Base-by-base conservation (phyloP, 108 stramenopile species). In the Fistulifera pelliculosa region DNA sequence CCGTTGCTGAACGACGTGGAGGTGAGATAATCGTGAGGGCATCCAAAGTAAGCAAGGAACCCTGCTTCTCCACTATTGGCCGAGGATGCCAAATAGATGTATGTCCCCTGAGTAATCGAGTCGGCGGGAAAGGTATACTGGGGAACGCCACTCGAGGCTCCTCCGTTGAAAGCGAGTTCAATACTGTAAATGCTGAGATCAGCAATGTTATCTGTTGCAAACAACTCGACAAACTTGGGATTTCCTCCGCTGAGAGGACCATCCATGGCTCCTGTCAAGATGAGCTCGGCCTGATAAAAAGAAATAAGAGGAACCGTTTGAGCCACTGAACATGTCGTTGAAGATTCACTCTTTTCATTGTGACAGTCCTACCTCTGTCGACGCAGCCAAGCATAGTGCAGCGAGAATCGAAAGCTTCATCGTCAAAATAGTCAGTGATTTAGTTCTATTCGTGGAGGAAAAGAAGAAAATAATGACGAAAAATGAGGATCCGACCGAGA, bases 111-210 rank as follows among this genome's bases (percentile, higher is more conserved):
- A 17, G 48, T 11, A 18, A 42, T 47, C 23, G 49, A 54, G 1
- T 27, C 56, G 1, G 62, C 27, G 27, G 62, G 68, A 25, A 67
- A 67, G n/a, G 43, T 41, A 40, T 54, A 67, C 41, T 61, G 52
- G 16, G 21, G n/a, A 16, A 12, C 5, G 21, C 60, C 2, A n/a
- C 50, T 35, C 21, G 55, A 14, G 38, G 58, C 65, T 18, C 26
- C 54, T 0, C 65, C 65, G 51, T 66, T 66, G 31, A 59, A 59
- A 15, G 58, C 65, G 35, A 60, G 52, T 28, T 58, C 65, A 27
- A 66, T 53, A 14, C 65, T 51, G 50, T 66, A 66, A 1, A 44
- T 39, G 13, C 52, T 54, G 39, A 66, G 45, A 52, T 66, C 65
- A 39, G 28, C 38, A 18, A 65, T 49, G 47, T 57, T 24, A 27